phyloP scores from a whole-genome alignment of 2,329 filamentous ascomycete genomes.

The Ambrosiella beaveri region DNA sequence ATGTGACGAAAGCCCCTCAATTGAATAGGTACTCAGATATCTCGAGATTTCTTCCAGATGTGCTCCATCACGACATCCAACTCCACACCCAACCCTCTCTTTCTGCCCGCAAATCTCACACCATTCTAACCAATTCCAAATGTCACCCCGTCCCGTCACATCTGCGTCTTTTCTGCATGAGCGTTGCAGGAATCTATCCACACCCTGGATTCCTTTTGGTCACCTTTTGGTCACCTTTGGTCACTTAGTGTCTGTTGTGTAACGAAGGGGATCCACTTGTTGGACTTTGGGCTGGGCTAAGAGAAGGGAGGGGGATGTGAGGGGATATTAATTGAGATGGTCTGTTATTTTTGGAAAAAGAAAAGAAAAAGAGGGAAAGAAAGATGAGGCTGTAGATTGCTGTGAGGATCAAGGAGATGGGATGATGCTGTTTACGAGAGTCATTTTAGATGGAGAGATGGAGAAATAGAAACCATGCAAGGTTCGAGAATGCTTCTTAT shows the following conservation, averaged over 20 bases:
- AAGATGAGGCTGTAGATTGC: not conserved
- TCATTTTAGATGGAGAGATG: no score
- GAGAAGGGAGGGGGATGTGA: not conserved
- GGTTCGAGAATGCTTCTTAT: no score
- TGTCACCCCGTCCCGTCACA: not conserved
- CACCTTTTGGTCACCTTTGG: not conserved
- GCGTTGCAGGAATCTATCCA: not conserved
- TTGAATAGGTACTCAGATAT: no score
- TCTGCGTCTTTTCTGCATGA: not conserved
- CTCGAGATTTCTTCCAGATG: no score
- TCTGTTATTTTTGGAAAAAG: no score
- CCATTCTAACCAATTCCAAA: not conserved
- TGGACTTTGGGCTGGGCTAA: not conserved
- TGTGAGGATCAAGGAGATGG: not conserved
- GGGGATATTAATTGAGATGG: not conserved
- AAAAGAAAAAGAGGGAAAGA: not conserved
- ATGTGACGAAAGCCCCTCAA: no score
- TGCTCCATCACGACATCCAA: no score
- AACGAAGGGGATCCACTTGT: not conserved
- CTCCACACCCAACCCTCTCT: not conserved
- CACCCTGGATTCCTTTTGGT: not conserved
- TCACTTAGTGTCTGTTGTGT: not conserved
- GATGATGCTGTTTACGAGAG: no score
- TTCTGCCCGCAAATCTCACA: not conserved
- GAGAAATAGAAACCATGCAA: no score